Evolutionary conservation across 352 stramenopile species (phyloP).

Genomic region (Pythium rishiriense): DNA sequence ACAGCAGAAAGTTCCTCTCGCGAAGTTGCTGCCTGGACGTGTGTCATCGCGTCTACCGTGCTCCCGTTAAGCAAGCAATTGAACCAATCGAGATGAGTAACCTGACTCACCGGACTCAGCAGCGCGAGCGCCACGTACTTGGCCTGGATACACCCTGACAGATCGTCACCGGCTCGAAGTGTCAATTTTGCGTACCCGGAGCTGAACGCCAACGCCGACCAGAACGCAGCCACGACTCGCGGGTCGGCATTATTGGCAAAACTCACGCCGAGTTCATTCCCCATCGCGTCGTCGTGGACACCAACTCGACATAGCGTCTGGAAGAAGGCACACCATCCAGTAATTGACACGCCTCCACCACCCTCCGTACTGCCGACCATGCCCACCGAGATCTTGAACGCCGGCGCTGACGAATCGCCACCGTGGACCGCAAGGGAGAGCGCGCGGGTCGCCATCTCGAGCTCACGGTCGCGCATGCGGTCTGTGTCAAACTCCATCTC

Average conservation of each 20-base stretch:
- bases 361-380: neutral
- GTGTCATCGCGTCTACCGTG: neutral
- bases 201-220: slow-evolving; percentile 16
- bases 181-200: slow-evolving; percentile 3
- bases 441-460: neutral
- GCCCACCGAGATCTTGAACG: slow-evolving; percentile 4
- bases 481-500: slow-evolving; percentile 2
- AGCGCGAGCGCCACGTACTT: slow-evolving; percentile 12
- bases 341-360: neutral
- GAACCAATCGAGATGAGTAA: neutral
- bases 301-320: slow-evolving; percentile 14
- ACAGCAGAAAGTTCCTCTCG: neutral
- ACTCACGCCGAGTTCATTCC: slow-evolving; percentile 6
- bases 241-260: neutral
- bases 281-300: neutral
- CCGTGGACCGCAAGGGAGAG: slow-evolving; percentile 13
- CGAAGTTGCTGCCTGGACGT: neutral
- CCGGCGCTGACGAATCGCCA: neutral
- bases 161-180: neutral
- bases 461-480: neutral
- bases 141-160: neutral
- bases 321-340: neutral
- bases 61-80: neutral
- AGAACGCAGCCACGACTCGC: slow-evolving; percentile 8
- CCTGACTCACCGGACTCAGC: neutral